Conservation (phyloP, 1,284 basidiomycete species). For the Melampsora occidentalis region DNA sequence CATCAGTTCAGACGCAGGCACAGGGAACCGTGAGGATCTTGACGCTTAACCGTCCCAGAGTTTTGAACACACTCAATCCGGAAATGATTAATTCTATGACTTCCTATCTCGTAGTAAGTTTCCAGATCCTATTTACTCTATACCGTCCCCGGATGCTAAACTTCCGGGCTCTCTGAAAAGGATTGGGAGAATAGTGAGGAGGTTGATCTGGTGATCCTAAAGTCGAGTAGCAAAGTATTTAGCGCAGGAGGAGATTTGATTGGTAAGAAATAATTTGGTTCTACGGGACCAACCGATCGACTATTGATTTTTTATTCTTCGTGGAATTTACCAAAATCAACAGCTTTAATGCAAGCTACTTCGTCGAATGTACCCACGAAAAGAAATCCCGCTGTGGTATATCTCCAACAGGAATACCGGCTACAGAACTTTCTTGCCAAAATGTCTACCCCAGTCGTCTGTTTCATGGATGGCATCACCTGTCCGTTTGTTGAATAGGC, state of each 20-base stretch:
- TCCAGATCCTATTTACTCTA: background rate
- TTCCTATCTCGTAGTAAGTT: conserved; percentile 68
- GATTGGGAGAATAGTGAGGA: conserved; percentile 74
- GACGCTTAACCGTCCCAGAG: conserved; percentile 74
- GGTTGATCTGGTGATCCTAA: conserved; percentile 72
- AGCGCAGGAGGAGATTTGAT: conserved; percentile 94
- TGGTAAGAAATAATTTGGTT: conserved; percentile 53
- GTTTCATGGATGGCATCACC: conserved; percentile 83
- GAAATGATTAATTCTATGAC: conserved; percentile 75
- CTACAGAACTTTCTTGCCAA: conserved; percentile 80
- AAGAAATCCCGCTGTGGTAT: conserved; percentile 66
- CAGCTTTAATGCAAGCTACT: conserved; percentile 44
- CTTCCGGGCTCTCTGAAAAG: conserved; percentile 56
- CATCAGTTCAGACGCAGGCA: conserved; percentile 3
- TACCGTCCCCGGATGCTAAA: no score
- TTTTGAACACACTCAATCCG: conserved; percentile 80
- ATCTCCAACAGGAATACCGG: conserved; percentile 92
- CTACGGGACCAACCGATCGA: no score
- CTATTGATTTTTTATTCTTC: no score
- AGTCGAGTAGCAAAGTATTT: conserved; percentile 75
- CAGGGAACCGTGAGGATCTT: conserved; percentile 61
- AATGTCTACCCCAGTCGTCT: conserved; percentile 79
- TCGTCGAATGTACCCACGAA: conserved; percentile 45
- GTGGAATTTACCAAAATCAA: conserved; percentile 46
- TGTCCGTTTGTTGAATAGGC: conserved; percentile 67